Conservation (phyloP, 345 rosid species). For the Gossypium thurberi region DNA sequence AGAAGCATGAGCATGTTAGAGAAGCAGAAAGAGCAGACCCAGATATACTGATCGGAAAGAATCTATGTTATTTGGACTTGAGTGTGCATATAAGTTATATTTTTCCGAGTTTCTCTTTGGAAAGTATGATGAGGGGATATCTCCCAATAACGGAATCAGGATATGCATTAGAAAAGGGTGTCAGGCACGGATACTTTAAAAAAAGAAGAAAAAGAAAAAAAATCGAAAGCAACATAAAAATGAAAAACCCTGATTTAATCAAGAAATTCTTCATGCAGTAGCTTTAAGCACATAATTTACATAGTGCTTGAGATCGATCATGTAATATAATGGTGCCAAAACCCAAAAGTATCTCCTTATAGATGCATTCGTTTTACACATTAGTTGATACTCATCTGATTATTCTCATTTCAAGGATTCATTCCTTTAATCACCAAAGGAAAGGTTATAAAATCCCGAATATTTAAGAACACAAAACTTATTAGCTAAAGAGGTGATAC, state of each 20-base stretch:
- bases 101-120: neutral
- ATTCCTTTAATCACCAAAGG: neutral
- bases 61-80: neutral
- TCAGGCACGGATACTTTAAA: neutral
- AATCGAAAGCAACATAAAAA: neutral
- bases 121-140: neutral
- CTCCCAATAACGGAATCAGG: neutral
- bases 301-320: neutral
- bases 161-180: neutral
- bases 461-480: neutral
- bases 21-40: neutral
- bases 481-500: neutral
- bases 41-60: neutral
- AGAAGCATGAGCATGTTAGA: neutral
- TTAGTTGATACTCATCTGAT: neutral
- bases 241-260: neutral
- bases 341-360: slow-evolving; percentile 31
- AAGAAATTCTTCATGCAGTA: neutral
- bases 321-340: slow-evolving; percentile 17
- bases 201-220: neutral
- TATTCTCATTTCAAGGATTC: neutral
- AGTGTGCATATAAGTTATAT: neutral
- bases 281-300: neutral
- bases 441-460: neutral
- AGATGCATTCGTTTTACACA: neutral